Evolutionary conservation across 495 filamentous ascomycete genomes (phyloP).

Genomic region (Trichoderma virens): DNA sequence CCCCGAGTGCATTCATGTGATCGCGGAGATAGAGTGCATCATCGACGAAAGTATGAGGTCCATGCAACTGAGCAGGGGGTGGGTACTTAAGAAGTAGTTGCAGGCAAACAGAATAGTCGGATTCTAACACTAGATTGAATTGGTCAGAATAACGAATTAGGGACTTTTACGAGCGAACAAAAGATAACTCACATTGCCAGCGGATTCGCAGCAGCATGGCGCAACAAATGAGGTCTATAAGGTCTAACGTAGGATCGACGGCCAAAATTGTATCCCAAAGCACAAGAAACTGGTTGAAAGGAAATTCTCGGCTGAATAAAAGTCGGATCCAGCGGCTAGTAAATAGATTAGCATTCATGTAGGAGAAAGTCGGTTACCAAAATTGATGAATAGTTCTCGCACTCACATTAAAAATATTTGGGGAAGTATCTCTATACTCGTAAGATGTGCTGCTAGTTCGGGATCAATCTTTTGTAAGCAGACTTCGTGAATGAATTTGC

Average conservation of each 20-base stretch:
- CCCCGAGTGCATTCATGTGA: slow-evolving; percentile 66
- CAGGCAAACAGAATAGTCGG: slow-evolving; percentile 78
- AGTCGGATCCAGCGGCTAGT: slow-evolving; percentile 86
- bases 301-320: slow-evolving; percentile 87
- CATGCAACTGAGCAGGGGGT: slow-evolving; percentile 50
- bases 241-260: slow-evolving; percentile 69
- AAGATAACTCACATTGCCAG: slow-evolving; percentile 72
- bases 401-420: slow-evolving; percentile 91
- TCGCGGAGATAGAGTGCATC: slow-evolving; percentile 82
- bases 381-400: not conserved
- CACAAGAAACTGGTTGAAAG: slow-evolving; percentile 70
- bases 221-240: slow-evolving; percentile 84
- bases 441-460: slow-evolving; percentile 73
- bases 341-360: slow-evolving; percentile 13
- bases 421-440: slow-evolving; percentile 80
- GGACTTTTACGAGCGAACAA: not conserved
- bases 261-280: slow-evolving; percentile 93
- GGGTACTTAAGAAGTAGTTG: slow-evolving; percentile 79
- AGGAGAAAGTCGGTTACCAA: not conserved
- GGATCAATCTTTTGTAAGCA: slow-evolving; percentile 70
- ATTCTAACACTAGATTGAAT: slow-evolving; percentile 57
- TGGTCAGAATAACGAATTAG: not conserved
- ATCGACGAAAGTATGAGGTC: slow-evolving; percentile 69
- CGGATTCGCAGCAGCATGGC: slow-evolving; percentile 90
- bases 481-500: slow-evolving; percentile 75